Base-by-base conservation (phyloP, 2,329 filamentous ascomycete species). In the Pseudogymnoascus sp. region DNA sequence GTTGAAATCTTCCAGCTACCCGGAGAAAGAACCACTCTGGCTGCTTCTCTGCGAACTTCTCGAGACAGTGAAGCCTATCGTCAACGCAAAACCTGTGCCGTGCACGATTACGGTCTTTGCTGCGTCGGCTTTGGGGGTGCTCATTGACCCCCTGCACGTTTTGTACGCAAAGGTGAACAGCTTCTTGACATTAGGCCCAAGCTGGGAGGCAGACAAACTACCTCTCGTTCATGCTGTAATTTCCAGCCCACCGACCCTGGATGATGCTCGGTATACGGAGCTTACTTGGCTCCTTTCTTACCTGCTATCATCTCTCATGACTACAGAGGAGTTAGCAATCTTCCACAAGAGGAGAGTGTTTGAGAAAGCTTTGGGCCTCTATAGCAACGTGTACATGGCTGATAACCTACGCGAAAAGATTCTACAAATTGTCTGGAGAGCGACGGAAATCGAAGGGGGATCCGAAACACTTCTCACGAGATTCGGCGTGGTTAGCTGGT, bases 121-220 rank as follows among this genome's bases (percentile, higher is more conserved):
- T 6, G 81, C 83, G 56, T 85, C 86, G 67, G 85, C 87, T 1
- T 79, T 96, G 6, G 77, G 82, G 1, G 85, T 96, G 14, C 77
- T 96, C 53, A 83, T 81, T 21, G 87, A 91, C 65, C 93, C 93
- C 0, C 81, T 91, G 14, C 91, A 96, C 72, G 85, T 84, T 65
- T 83, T 97, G 38, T 97, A 96, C 73, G 84, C 86, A 64, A 96
- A 96, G 73, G 78, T 95, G 75, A 96, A 96, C 77, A 80, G 82
- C 5, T 97, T 93, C 73, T 83, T 97, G 37, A 90, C 90, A 21
- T 86, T 86, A 61, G 84, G 86, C 0, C 93, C 93, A 0, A 75
- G 81, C 23, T 97, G 93, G 93, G 81, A 87, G 11, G 72, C 87
- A 16, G 84, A 90, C 64, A 87, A 85, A 71, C 84, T 95, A 23